These are phyloP conservation scores for Rhizophagus prolifer DNA, from an alignment of 192 early-diverging fungal species.

Conservation along the genomic window DNA sequence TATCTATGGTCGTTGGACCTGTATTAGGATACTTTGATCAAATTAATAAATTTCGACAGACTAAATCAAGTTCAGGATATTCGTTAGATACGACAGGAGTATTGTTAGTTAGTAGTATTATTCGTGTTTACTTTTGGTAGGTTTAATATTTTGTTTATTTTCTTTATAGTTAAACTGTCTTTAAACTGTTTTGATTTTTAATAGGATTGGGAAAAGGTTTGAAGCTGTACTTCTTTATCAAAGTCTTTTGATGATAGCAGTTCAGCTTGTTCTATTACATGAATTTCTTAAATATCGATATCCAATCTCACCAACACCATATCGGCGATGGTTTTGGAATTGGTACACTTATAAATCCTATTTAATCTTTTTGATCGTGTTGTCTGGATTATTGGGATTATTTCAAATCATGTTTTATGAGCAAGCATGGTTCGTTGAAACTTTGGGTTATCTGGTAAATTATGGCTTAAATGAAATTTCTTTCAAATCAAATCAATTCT, in stretches of 20 bases:
- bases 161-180: background rate
- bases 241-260: conserved; percentile 56
- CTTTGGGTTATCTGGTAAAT: conserved; percentile 36
- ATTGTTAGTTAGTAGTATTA: conserved; percentile 51
- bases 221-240: conserved; percentile 52
- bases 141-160: background rate
- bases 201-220: conserved; percentile 48
- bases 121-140: conserved; percentile 49
- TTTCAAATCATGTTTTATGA: conserved; percentile 35
- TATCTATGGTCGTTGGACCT: conserved; percentile 53
- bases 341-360: conserved; percentile 45
- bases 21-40: conserved; percentile 60
- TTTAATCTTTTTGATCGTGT: conserved; percentile 33
- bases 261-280: conserved; percentile 52
- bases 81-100: conserved; percentile 56
- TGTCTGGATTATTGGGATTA: conserved; percentile 30
- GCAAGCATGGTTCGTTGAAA: conserved; percentile 34
- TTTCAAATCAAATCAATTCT: background rate
- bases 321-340: conserved; percentile 39
- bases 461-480: background rate
- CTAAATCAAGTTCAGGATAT: conserved; percentile 53
- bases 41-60: conserved; percentile 46
- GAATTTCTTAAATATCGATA: conserved; percentile 41
- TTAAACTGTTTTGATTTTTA: background rate
- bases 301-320: conserved; percentile 31